These are phyloP conservation scores for Neospora caninum DNA, from an alignment of 169 alveolate genomes.

Conservation along the genomic window DNA sequence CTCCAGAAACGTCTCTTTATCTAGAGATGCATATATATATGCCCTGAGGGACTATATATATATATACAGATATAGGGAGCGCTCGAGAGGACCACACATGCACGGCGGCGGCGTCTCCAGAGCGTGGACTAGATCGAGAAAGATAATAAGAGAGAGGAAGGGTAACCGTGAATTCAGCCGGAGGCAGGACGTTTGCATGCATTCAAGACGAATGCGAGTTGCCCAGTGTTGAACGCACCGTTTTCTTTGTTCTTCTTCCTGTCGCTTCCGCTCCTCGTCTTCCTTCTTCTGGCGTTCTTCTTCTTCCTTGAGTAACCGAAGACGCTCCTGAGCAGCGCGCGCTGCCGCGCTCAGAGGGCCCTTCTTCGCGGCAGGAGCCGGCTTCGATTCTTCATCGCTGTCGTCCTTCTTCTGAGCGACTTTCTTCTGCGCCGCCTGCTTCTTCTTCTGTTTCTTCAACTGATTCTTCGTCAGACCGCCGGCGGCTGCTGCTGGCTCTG, in stretches of 20 bases:
- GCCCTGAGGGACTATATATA: background rate
- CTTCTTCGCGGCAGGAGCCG: conserved; percentile 33
- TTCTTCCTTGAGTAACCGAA: conserved; percentile 55
- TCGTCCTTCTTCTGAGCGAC: background rate
- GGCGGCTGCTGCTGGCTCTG: background rate
- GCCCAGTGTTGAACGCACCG: background rate
- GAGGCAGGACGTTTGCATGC: too few relatives aligned
- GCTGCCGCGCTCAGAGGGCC: conserved; percentile 65
- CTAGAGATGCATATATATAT: too few relatives aligned
- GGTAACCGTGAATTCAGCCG: too few relatives aligned
- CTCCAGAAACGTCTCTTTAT: too few relatives aligned
- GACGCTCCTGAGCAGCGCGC: conserved; percentile 70
- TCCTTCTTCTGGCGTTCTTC: conserved; percentile 57
- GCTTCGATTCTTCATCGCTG: background rate
- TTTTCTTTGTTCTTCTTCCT: conserved; percentile 48
- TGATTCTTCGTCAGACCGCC: background rate
- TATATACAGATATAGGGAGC: too few relatives aligned
- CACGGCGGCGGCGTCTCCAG: too few relatives aligned
- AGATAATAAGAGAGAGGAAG: too few relatives aligned
- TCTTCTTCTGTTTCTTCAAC: conserved; percentile 33
- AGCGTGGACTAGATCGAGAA: too few relatives aligned
- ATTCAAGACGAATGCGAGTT: too few relatives aligned
- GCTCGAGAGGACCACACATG: too few relatives aligned
- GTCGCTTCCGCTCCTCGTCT: conserved; percentile 67
- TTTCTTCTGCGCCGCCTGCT: conserved; percentile 28